Conservation (phyloP, 2,329 filamentous ascomycete species). For the Fusarium sacchari region DNA sequence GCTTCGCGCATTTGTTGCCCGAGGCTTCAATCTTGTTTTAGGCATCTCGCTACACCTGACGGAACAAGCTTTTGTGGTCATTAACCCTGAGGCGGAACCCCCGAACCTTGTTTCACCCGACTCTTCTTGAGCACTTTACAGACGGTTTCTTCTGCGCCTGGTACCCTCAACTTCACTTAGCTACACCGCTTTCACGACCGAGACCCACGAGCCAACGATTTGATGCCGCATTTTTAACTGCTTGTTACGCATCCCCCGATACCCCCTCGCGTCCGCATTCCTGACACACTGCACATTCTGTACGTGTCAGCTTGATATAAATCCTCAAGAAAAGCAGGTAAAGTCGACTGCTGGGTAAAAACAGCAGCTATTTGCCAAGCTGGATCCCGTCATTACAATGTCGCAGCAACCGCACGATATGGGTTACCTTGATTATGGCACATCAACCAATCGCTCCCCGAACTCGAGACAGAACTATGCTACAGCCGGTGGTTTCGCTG, state of each 20-base stretch:
- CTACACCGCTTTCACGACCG: constrained; percentile 40
- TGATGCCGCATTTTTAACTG: constrained; percentile 37
- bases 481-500: constrained; percentile 59
- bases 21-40: constrained; percentile 12
- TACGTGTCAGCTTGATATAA: constrained; percentile 8
- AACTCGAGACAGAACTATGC: constrained; percentile 71
- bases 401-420: constrained; percentile 68
- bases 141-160: constrained; percentile 9
- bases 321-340: not conserved
- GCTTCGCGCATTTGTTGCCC: constrained; percentile 25
- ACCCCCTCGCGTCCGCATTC: constrained; percentile 10
- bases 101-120: constrained; percentile 3
- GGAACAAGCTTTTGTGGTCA: constrained; percentile 7
- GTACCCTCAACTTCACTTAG: constrained; percentile 11
- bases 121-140: constrained; percentile 8
- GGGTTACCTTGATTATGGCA: constrained; percentile 75
- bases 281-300: not conserved
- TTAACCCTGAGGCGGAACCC: constrained; percentile 1
- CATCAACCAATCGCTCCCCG: constrained; percentile 70
- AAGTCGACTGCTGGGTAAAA: constrained; percentile 36
- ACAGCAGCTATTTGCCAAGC: constrained; percentile 37
- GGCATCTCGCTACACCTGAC: constrained; percentile 7
- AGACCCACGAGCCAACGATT: constrained; percentile 34
- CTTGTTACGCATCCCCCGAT: constrained; percentile 18
- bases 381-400: constrained; percentile 46